phyloP scores from a whole-genome alignment of 2,329 filamentous ascomycete species.

The Monosporascus sp. region DNA sequence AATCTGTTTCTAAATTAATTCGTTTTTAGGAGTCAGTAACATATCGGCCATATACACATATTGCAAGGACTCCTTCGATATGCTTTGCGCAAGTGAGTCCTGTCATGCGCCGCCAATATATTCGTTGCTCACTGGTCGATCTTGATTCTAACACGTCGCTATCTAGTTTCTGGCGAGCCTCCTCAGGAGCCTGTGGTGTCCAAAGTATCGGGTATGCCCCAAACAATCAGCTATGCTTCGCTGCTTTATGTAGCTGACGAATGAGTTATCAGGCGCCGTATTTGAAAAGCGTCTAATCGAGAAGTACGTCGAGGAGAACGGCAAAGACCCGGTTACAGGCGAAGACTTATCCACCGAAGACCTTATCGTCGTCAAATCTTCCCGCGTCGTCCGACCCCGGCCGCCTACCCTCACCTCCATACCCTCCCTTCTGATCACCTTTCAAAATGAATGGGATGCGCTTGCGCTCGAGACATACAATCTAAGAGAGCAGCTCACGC shows the following conservation, averaged over 20 bases:
- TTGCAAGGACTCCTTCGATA: conserved; percentile 16
- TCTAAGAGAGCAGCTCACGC: conserved; percentile 79
- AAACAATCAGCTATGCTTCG: conserved; percentile 14
- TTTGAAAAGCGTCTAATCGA: conserved; percentile 96
- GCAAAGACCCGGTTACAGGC: conserved; percentile 84
- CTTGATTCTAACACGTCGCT: conserved; percentile 14
- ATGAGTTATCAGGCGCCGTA: conserved; percentile 59
- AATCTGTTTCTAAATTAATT: neutral
- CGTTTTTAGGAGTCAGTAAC: neutral
- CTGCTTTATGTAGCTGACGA: conserved; percentile 22
- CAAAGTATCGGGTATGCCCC: conserved; percentile 74
- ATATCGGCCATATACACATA: no score
- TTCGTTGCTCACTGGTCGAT: conserved; percentile 3
- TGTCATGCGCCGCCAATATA: neutral
- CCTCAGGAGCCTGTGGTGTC: conserved; percentile 93
- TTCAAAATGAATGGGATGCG: conserved; percentile 98
- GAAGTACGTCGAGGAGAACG: conserved; percentile 88
- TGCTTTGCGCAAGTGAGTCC: conserved; percentile 44
- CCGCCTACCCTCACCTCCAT: conserved; percentile 94
- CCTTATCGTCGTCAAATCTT: conserved; percentile 79
- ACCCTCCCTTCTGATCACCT: conserved; percentile 85
- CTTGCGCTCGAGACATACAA: conserved; percentile 88
- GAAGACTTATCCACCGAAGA: conserved; percentile 81
- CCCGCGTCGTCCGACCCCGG: conserved; percentile 78
- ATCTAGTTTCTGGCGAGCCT: conserved; percentile 86